phyloP scores from a whole-genome alignment of 768 basidiomycete species.

The Lentinula guzmanii region DNA sequence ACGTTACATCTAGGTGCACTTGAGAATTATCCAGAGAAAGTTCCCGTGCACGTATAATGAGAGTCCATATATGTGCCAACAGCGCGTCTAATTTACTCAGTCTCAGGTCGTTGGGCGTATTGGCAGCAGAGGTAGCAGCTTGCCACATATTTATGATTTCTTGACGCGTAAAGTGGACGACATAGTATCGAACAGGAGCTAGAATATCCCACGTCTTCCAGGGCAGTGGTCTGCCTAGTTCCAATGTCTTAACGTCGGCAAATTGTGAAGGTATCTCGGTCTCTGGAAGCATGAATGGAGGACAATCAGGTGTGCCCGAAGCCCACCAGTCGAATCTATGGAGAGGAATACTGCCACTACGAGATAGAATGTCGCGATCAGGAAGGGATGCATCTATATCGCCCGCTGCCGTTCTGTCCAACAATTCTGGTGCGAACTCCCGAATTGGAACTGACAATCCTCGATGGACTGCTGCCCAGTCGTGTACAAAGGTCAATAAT shows the following conservation, averaged over 20 bases:
- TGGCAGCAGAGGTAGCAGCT: conserved; percentile 8
- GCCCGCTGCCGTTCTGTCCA: conserved; percentile 24
- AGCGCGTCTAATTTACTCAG: conserved; percentile 30
- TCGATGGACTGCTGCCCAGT: conserved; percentile 25
- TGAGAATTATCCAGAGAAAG: conserved; percentile 12
- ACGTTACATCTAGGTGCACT: conserved; percentile 20
- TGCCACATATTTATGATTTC: conserved; percentile 27
- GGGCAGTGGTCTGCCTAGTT: conserved; percentile 17
- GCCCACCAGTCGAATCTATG: conserved; percentile 27
- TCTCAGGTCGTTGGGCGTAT: not conserved
- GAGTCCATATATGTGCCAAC: conserved; percentile 28
- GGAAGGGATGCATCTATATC: conserved; percentile 20
- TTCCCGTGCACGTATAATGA: conserved; percentile 23
- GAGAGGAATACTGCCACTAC: conserved; percentile 17
- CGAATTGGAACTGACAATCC: conserved; percentile 14
- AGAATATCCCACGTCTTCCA: conserved; percentile 23
- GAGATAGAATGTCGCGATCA: conserved; percentile 16
- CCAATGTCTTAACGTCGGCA: not conserved
- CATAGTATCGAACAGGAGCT: conserved; percentile 18
- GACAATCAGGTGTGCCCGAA: conserved; percentile 13
- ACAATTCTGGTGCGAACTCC: conserved; percentile 21
- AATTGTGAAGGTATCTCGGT: conserved; percentile 15
- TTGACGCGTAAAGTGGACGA: conserved; percentile 18
- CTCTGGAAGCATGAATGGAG: conserved; percentile 10
- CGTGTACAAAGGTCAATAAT: conserved; percentile 24